phyloP scores from a whole-genome alignment of 805 yeast genomes.

The Nakazawaea siamensis region DNA sequence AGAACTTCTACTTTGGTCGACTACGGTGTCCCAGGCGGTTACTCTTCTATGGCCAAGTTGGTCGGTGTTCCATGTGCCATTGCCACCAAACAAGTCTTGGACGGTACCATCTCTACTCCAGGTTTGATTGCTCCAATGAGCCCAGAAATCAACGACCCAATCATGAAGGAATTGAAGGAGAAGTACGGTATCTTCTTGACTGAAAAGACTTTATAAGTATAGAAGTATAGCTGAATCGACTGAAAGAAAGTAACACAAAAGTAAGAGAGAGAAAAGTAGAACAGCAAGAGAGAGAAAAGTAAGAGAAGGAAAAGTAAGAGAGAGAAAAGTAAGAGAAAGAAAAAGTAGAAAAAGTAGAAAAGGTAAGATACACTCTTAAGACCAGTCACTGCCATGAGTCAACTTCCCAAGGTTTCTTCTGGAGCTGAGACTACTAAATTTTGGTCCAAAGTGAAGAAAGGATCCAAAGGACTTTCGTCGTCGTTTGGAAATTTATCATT shows the following conservation, averaged over 20 bases:
- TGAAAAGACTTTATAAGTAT: constrained; percentile 63
- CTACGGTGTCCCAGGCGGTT: constrained; percentile 87
- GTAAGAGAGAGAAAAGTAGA: too few relatives aligned
- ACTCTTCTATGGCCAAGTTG: constrained; percentile 96
- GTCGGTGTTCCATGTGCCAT: constrained; percentile 99
- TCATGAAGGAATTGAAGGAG: constrained; percentile 86
- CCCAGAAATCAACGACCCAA: constrained; percentile 82
- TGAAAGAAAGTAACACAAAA: too few relatives aligned
- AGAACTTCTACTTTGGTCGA: constrained; percentile 95
- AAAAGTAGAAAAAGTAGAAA: too few relatives aligned
- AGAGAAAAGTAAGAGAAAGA: neutral
- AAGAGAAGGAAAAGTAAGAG: too few relatives aligned
- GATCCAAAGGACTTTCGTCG: constrained; percentile 11
- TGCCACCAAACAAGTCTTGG: constrained; percentile 78
- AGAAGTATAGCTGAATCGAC: too few relatives aligned
- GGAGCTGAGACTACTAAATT: constrained; percentile 9
- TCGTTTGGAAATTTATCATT: constrained; percentile 24
- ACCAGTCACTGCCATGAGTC: constrained; percentile 1
- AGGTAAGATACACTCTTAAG: neutral
- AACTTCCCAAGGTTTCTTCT: constrained; percentile 4
- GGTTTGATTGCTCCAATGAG: constrained; percentile 93
- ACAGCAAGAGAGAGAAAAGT: too few relatives aligned
- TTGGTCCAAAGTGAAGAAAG: constrained; percentile 13
- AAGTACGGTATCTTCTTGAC: constrained; percentile 79
- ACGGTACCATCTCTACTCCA: constrained; percentile 61